A percentile compares a stretch with the other conserved stretches of the same genome.
These are phyloP conservation scores for Cutaneotrichosporon cavernicola DNA, from an alignment of 1,284 basidiomycete genomes.

Conservation along the genomic window DNA sequence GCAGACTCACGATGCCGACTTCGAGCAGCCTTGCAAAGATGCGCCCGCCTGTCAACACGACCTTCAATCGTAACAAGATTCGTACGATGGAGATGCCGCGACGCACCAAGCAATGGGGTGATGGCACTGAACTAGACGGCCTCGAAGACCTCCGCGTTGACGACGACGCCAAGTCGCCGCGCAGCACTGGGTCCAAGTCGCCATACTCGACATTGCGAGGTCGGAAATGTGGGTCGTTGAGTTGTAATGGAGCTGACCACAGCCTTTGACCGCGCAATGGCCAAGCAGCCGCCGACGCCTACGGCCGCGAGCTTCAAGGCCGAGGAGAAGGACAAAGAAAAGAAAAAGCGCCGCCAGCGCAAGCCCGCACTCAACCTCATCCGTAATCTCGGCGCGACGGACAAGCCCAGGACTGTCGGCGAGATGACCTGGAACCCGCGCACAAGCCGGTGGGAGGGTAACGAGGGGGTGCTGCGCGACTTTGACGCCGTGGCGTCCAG, in stretches of 20 bases:
- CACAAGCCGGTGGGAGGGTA: constrained; percentile 90
- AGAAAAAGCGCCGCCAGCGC: constrained; percentile 60
- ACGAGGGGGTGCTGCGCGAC: constrained; percentile 81
- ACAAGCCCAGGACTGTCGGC: constrained; percentile 77
- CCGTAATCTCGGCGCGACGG: constrained; percentile 71
- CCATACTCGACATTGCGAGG: constrained; percentile 8
- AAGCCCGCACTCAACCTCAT: constrained; percentile 64
- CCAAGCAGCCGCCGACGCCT: constrained; percentile 6
- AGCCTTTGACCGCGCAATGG: constrained; percentile 7
- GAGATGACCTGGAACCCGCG: constrained; percentile 96
- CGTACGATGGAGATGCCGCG: constrained; percentile 65
- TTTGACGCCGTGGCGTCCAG: constrained; percentile 84
- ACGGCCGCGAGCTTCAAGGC: constrained; percentile 33
- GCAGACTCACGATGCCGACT: constrained; percentile 79
- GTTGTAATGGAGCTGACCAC: neutral
- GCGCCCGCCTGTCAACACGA: constrained; percentile 62
- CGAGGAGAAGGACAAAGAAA: constrained; percentile 46
- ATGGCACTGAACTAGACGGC: constrained; percentile 87
- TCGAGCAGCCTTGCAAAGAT: constrained; percentile 65
- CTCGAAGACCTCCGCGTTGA: constrained; percentile 88
- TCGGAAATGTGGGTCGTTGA: constrained; percentile 40
- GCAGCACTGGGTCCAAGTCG: constrained; percentile 9
- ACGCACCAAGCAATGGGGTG: constrained; percentile 70
- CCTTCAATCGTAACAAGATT: constrained; percentile 2
- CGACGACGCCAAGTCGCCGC: constrained; percentile 16